Evolutionary conservation across 169 alveolate genomes (phyloP).

Genomic region (Plasmodium berghei): DNA sequence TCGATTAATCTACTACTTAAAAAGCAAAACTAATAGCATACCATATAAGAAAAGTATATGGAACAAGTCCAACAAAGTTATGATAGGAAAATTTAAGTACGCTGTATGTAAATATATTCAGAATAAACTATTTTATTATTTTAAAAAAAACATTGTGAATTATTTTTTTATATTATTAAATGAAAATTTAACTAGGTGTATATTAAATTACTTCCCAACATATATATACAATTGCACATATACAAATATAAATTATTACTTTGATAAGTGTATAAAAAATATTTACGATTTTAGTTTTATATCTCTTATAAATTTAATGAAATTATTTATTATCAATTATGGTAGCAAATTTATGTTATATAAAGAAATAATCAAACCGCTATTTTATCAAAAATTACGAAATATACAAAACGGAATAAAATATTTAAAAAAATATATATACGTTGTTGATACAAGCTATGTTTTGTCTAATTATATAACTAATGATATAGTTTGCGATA

Average conservation of each 20-base stretch:
- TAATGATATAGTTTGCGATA: slow-evolving; percentile 37
- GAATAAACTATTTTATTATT: slow-evolving; percentile 54
- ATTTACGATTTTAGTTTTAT: slow-evolving; percentile 49
- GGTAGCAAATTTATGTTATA: slow-evolving; percentile 35
- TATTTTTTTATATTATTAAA: slow-evolving; percentile 62
- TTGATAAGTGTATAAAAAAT: slow-evolving; percentile 57
- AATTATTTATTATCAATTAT: slow-evolving; percentile 56
- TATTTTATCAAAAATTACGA: slow-evolving; percentile 54
- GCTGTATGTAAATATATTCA: slow-evolving; percentile 46
- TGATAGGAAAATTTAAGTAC: slow-evolving; percentile 37
- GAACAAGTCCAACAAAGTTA: slow-evolving; percentile 30
- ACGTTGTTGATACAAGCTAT: slow-evolving; percentile 55
- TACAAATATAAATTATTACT: slow-evolving; percentile 65
- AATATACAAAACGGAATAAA: slow-evolving; percentile 25
- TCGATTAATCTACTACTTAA: slow-evolving; percentile 36
- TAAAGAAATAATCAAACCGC: slow-evolving; percentile 47
- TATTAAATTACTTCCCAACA: slow-evolving; percentile 46
- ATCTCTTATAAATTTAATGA: slow-evolving; percentile 53
- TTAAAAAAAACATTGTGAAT: slow-evolving; percentile 45
- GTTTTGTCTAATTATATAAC: slow-evolving; percentile 33
- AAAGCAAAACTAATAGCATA: slow-evolving; percentile 42
- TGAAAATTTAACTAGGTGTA: slow-evolving; percentile 64
- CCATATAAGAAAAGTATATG: slow-evolving; percentile 54
- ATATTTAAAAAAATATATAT: slow-evolving; percentile 33
- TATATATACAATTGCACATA: slow-evolving; percentile 65